Percentiles rank a stretch among this genome's conserved stretches.
Evolutionary conservation across 768 basidiomycete species (phyloP).

Genomic region (Macrolepiota albuminosa): DNA sequence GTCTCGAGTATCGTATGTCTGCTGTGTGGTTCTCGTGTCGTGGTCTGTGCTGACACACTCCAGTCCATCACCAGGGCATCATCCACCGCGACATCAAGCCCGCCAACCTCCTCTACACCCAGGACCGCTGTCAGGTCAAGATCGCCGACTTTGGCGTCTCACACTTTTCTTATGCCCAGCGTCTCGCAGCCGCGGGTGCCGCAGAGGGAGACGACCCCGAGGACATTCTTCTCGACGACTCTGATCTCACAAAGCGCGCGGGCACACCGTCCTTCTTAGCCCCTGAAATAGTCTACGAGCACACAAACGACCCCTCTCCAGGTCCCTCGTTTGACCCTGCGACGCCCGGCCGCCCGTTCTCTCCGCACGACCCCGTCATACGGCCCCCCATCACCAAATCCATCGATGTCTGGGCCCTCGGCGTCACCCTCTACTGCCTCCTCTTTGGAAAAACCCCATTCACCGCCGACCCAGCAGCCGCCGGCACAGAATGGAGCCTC

Average conservation of each 20-base stretch:
- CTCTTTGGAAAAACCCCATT: constrained; percentile 88
- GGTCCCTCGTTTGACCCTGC: no score
- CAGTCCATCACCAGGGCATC: constrained; percentile 96
- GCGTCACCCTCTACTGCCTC: constrained; percentile 92
- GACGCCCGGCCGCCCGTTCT: constrained; percentile 21
- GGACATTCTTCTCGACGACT: constrained; percentile 75
- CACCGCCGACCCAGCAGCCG: constrained; percentile 23
- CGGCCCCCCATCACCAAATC: constrained; percentile 77
- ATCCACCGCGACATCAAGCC: constrained; percentile 99
- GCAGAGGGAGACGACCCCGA: constrained; percentile 40
- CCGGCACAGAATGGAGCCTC: constrained; percentile 58
- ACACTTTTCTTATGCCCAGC: constrained; percentile 89
- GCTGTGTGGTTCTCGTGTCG: no score
- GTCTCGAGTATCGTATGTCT: constrained; percentile 88
- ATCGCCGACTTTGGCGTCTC: constrained; percentile 99
- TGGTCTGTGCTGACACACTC: neutral
- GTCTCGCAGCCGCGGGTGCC: constrained; percentile 60
- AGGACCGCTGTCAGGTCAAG: constrained; percentile 85
- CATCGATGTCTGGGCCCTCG: constrained; percentile 97
- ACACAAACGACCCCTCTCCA: no score
- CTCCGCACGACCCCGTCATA: constrained; percentile 20
- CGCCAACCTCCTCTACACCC: constrained; percentile 90
- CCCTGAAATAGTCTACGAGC: constrained; percentile 86
- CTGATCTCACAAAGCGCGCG: constrained; percentile 84
- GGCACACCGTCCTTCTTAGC: constrained; percentile 97